A percentile compares a stretch with the other conserved stretches of the same genome.
These are phyloP conservation scores for Gremmenia infestans DNA, from an alignment of 2,329 filamentous ascomycete species.

Conservation along the genomic window DNA sequence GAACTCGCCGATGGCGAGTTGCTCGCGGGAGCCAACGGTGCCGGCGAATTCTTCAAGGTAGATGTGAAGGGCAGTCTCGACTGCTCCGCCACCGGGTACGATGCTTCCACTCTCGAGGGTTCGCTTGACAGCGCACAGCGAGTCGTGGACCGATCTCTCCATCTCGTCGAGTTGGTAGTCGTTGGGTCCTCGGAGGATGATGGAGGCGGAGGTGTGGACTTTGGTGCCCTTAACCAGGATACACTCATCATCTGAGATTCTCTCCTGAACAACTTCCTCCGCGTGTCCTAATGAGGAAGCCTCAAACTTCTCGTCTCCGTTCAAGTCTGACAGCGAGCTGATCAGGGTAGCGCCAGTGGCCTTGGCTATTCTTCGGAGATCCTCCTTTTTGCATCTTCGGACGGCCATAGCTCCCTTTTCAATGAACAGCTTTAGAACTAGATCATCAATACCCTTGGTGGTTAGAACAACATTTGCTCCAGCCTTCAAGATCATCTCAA, in stretches of 20 bases:
- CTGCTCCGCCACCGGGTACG: conserved; percentile 91
- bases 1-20: conserved; percentile 96
- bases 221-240: conserved; percentile 96
- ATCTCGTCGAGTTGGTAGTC: conserved; percentile 98
- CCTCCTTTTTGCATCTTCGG: conserved; percentile 96
- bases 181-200: conserved; percentile 92
- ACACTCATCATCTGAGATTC: conserved; percentile 98
- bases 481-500: conserved; percentile 96
- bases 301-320: conserved; percentile 96
- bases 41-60: conserved; percentile 98
- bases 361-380: conserved; percentile 89
- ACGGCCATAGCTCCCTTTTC: conserved; percentile 96
- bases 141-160: conserved; percentile 97
- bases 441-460: conserved; percentile 96
- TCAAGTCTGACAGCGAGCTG: conserved; percentile 89
- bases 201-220: conserved; percentile 86
- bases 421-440: conserved; percentile 89
- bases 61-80: conserved; percentile 98
- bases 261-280: conserved; percentile 95
- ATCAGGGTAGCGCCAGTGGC: conserved; percentile 92
- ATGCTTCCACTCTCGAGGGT: conserved; percentile 95
- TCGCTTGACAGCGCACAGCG: conserved; percentile 92
- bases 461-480: conserved; percentile 95
- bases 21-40: conserved; percentile 93
- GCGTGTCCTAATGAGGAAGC: conserved; percentile 82